Percentiles rank a stretch among this genome's conserved stretches.
phyloP scores from a whole-genome alignment of 2,329 filamentous ascomycete genomes.

The Alternaria arbusti region DNA sequence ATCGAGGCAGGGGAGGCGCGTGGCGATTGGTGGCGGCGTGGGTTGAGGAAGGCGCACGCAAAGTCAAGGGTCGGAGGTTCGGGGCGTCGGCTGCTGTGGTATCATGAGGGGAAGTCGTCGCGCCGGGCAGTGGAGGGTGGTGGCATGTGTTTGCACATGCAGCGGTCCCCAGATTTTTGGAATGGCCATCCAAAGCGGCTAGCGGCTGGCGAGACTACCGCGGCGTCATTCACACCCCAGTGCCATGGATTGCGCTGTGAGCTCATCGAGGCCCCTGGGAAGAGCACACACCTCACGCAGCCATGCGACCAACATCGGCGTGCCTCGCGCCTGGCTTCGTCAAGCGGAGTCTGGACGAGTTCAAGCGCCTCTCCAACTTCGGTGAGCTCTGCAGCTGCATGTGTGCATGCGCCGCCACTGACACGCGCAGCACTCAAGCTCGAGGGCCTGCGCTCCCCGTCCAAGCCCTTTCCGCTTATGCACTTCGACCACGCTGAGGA shows the following conservation, averaged over 20 bases:
- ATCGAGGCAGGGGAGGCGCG: conserved; percentile 33
- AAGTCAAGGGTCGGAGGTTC: neutral
- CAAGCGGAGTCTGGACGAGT: conserved; percentile 64
- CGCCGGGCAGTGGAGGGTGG: conserved; percentile 1
- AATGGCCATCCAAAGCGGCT: conserved; percentile 20
- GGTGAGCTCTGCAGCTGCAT: conserved; percentile 50
- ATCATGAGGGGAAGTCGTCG: conserved; percentile 3
- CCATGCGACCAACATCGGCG: conserved; percentile 47
- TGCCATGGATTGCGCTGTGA: conserved; percentile 10
- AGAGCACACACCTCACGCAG: conserved; percentile 4
- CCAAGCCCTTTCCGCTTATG: conserved; percentile 68
- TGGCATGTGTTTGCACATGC: conserved; percentile 5
- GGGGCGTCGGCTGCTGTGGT: neutral
- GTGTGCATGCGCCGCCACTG: conserved; percentile 31
- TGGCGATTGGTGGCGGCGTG: conserved; percentile 6
- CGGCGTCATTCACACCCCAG: conserved; percentile 18
- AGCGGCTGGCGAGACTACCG: conserved; percentile 21
- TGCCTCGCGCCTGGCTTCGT: conserved; percentile 59
- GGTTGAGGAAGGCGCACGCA: conserved; percentile 5
- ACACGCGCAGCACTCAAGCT: conserved; percentile 66
- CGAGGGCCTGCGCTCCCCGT: conserved; percentile 71
- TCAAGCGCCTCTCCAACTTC: conserved; percentile 62
- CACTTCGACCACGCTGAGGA: conserved; percentile 62
- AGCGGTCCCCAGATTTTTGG: conserved; percentile 25
- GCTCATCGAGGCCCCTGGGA: conserved; percentile 2